phyloP scores from a whole-genome alignment of 495 filamentous ascomycete species.

The Pyrenula massariospora region DNA sequence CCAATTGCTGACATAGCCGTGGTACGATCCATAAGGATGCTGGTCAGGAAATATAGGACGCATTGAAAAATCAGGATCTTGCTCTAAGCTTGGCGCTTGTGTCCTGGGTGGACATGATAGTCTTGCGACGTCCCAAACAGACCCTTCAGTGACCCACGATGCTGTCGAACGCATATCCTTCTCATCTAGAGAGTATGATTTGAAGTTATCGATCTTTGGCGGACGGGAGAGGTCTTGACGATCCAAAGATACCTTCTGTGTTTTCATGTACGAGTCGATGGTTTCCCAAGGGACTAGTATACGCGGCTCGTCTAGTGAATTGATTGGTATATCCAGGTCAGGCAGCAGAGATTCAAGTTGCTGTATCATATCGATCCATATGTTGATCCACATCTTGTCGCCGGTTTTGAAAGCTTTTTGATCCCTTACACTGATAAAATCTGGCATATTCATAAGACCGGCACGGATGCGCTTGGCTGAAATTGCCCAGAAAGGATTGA shows the following conservation, averaged over 20 bases:
- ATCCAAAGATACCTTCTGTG: conserved; percentile 32
- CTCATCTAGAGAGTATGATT: conserved; percentile 11
- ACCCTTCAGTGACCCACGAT: conserved; percentile 20
- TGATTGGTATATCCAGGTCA: conserved; percentile 57
- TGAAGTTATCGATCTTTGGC: conserved; percentile 14
- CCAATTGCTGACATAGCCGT: conserved; percentile 49
- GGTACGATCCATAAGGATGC: conserved; percentile 11
- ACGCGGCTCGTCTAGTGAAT: conserved; percentile 56
- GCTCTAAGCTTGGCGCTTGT: conserved; percentile 27
- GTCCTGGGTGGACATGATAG: conserved; percentile 42
- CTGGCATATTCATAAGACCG: conserved; percentile 1
- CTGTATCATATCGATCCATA: conserved; percentile 36
- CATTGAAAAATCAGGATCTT: conserved; percentile 23
- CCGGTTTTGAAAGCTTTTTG: conserved; percentile 2
- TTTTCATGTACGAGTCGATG: conserved; percentile 38
- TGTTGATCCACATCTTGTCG: conserved; percentile 3
- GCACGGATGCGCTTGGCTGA: conserved; percentile 31
- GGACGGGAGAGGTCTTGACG: conserved; percentile 9
- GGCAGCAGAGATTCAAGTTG: conserved; percentile 46
- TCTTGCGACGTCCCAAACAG: conserved; percentile 44
- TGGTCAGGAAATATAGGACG: conserved; percentile 24
- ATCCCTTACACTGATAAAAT: conserved; percentile 7
- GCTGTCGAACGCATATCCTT: conserved; percentile 10
- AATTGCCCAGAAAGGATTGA: conserved; percentile 52
- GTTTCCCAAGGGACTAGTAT: conserved; percentile 58